These are phyloP conservation scores for Zygosaccharomyces gambellarensis DNA, from an alignment of 805 yeast species.

Conservation along the genomic window DNA sequence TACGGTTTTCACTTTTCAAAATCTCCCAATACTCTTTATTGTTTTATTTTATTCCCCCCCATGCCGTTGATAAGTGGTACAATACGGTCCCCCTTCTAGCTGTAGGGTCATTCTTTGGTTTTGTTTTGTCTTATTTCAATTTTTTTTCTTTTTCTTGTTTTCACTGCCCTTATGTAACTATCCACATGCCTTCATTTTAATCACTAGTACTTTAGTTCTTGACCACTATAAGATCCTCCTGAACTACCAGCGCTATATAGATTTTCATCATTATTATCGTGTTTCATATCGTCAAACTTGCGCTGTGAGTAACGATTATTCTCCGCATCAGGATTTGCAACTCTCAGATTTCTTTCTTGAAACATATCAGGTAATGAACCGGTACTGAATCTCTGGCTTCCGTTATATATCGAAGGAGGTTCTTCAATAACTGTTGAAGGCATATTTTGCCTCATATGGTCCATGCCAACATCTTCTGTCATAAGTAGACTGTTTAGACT, in stretches of 20 bases:
- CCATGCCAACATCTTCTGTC: slow-evolving; percentile 3
- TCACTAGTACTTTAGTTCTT: slow-evolving; percentile 10
- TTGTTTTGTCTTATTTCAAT: neutral
- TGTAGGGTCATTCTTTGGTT: neutral
- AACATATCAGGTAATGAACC: slow-evolving; percentile 49
- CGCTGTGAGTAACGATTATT: slow-evolving; percentile 12
- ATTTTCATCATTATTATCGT: slow-evolving; percentile 10
- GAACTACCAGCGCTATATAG: slow-evolving; percentile 14
- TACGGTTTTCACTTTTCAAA: neutral
- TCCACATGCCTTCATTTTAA: neutral
- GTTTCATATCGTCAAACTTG: slow-evolving; percentile 9
- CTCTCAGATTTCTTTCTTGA: slow-evolving; percentile 42
- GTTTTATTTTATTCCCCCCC: no score
- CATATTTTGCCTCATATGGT: slow-evolving; percentile 7
- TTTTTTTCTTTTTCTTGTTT: neutral
- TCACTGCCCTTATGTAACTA: neutral
- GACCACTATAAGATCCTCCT: slow-evolving; percentile 10
- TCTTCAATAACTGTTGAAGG: slow-evolving; percentile 20
- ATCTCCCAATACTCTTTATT: neutral
- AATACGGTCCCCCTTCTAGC: neutral
- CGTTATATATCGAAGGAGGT: slow-evolving; percentile 35
- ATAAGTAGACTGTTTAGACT: slow-evolving; percentile 2
- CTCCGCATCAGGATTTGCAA: slow-evolving; percentile 42
- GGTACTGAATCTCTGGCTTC: slow-evolving; percentile 48
- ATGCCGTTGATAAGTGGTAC: neutral